These are phyloP conservation scores for Backusella circina DNA, from an alignment of 192 early-diverging fungal species.

Conservation along the genomic window DNA sequence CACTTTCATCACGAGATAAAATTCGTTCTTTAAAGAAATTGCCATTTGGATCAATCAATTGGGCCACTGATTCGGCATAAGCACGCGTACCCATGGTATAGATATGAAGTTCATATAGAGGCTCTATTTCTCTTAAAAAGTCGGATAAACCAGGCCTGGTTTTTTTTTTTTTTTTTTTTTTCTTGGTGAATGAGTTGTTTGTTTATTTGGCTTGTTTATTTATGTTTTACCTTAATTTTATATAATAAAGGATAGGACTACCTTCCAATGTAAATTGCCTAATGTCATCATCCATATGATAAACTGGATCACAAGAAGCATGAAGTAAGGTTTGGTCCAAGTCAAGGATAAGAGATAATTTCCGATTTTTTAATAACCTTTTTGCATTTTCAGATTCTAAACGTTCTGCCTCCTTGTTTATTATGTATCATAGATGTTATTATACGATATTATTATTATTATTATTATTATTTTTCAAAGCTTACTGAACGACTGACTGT, in stretches of 20 bases:
- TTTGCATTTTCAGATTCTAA: conserved; percentile 66
- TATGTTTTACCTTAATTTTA: conserved; percentile 73
- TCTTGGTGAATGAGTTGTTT: not conserved
- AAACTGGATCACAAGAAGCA: conserved; percentile 73
- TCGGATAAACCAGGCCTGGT: conserved; percentile 72
- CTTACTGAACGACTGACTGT: conserved; percentile 58
- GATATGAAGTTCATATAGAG: conserved; percentile 92
- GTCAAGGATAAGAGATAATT: conserved; percentile 91
- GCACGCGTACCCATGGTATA: conserved; percentile 97
- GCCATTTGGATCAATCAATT: conserved; percentile 80
- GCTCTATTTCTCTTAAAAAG: conserved; percentile 67
- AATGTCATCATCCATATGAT: conserved; percentile 69
- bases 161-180: not conserved
- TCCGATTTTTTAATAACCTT: conserved; percentile 60
- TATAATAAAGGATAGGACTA: conserved; percentile 64
- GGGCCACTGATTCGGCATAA: conserved; percentile 88
- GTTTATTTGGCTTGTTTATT: not conserved
- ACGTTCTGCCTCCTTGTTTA: conserved; percentile 58
- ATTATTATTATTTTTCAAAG: not conserved
- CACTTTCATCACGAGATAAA: conserved; percentile 89
- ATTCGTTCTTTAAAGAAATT: conserved; percentile 84
- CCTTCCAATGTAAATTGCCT: conserved; percentile 72
- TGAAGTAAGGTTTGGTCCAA: conserved; percentile 98
- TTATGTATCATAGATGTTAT: not conserved
- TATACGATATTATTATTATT: not conserved